Conservation (phyloP, 495 filamentous ascomycete species). For the Bacidia gigantensis region DNA sequence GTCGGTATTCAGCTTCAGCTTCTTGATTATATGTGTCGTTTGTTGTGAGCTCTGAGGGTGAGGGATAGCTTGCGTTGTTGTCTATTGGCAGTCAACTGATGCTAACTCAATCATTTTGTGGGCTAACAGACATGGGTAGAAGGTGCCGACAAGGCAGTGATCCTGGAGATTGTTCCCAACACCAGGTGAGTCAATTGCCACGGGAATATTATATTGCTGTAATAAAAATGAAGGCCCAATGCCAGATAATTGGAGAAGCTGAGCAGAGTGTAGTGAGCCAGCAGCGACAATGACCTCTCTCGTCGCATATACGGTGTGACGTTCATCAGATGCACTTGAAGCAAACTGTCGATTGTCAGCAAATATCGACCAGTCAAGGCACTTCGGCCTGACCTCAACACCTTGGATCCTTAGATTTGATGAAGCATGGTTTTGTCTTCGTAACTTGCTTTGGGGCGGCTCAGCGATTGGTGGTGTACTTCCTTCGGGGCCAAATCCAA, state of each 20-base stretch:
- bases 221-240: conserved; percentile 36
- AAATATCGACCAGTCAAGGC: neutral
- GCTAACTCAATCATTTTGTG: no score
- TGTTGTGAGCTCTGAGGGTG: conserved; percentile 17
- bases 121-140: conserved; percentile 23
- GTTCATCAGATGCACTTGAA: conserved; percentile 15
- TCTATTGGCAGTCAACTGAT: conserved; percentile 9
- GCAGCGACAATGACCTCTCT: conserved; percentile 48
- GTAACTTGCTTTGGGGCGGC: conserved; percentile 3
- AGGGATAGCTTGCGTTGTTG: conserved; percentile 20
- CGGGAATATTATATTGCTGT: conserved; percentile 25
- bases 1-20: conserved; percentile 15
- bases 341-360: conserved; percentile 13
- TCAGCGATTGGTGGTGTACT: conserved; percentile 15
- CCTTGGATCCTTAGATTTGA: conserved; percentile 14
- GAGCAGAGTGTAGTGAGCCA: conserved; percentile 42
- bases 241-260: conserved; percentile 41
- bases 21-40: conserved; percentile 18
- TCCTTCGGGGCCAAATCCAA: conserved; percentile 19
- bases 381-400: conserved; percentile 12
- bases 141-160: conserved; percentile 26
- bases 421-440: conserved; percentile 12
- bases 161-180: conserved; percentile 49
- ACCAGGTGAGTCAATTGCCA: conserved; percentile 35
- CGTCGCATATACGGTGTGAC: conserved; percentile 26